These are phyloP conservation scores for Acrodontium crateriforme DNA, from an alignment of 2,329 filamentous ascomycete genomes.

Conservation along the genomic window DNA sequence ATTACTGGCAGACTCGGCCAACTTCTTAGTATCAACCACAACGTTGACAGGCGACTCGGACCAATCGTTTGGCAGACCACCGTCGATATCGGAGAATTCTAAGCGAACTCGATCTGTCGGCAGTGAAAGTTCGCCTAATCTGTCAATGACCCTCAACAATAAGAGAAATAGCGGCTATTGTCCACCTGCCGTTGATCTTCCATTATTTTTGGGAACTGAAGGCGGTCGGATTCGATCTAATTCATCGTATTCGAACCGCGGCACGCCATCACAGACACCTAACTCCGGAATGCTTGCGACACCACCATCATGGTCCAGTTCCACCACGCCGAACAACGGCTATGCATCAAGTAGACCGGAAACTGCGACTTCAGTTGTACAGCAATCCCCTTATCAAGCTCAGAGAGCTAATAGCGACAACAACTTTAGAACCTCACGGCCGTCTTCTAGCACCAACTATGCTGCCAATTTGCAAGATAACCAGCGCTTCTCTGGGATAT, in stretches of 20 bases:
- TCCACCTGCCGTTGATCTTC: constrained; percentile 6
- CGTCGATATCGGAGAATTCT: constrained; percentile 23
- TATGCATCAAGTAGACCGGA: constrained; percentile 22
- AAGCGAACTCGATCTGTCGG: constrained; percentile 26
- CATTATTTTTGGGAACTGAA: no score
- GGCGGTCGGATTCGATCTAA: constrained; percentile 39
- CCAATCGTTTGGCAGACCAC: constrained; percentile 25
- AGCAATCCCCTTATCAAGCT: constrained; percentile 5
- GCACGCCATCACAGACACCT: constrained; percentile 24
- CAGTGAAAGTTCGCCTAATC: constrained; percentile 20
- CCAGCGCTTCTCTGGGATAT: constrained; percentile 18
- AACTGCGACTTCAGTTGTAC: constrained; percentile 18
- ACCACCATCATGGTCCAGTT: constrained; percentile 17
- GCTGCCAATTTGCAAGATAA: constrained; percentile 17
- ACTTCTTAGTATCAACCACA: constrained; percentile 41
- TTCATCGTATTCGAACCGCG: constrained; percentile 39
- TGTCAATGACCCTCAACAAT: constrained; percentile 20
- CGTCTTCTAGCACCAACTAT: constrained; percentile 19
- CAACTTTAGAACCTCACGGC: constrained; percentile 11
- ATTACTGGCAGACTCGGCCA: constrained; percentile 43
- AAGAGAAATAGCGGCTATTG: constrained; percentile 54
- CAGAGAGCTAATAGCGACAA: constrained; percentile 15
- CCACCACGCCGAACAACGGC: constrained; percentile 37
- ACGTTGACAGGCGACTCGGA: constrained; percentile 24
- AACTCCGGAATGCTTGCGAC: constrained; percentile 25